Conservation (phyloP, 208 protist genomes). For the Trypanosoma melophagium region DNA sequence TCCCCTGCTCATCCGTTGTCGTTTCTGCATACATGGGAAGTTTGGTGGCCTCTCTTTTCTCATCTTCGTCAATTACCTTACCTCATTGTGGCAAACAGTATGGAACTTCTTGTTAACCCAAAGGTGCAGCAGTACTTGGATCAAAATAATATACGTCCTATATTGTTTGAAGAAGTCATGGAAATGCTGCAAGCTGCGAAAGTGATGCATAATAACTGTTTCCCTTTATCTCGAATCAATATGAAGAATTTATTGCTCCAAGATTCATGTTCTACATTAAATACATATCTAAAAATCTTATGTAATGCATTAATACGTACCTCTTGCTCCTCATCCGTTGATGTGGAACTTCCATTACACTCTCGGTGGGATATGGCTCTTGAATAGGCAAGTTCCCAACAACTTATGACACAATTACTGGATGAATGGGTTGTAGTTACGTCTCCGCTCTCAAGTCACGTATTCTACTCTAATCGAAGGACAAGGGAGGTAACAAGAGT, state of each 20-base stretch:
- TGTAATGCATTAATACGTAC: neutral
- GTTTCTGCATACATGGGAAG: constrained; percentile 21
- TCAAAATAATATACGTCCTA: constrained; percentile 1
- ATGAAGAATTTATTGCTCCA: neutral
- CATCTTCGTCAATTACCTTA: constrained; percentile 10
- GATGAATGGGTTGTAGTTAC: constrained; percentile 1
- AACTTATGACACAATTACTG: constrained; percentile 1
- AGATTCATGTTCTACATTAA: neutral
- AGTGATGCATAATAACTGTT: neutral
- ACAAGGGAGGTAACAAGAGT: constrained; percentile 5
- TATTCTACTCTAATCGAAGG: constrained; percentile 9
- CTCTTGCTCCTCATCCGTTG: neutral
- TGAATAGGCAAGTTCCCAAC: neutral
- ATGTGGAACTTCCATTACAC: neutral
- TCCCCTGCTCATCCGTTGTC: constrained; percentile 19
- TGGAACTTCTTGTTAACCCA: constrained; percentile 14
- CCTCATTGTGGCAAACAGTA: constrained; percentile 10
- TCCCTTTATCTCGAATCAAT: constrained; percentile 2
- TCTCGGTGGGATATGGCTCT: constrained; percentile 6
- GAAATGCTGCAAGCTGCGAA: neutral
- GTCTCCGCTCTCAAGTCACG: neutral
- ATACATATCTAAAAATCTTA: neutral
- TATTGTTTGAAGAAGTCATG: constrained; percentile 3
- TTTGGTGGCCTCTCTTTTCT: constrained; percentile 24
- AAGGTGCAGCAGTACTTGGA: constrained; percentile 9